A percentile compares a stretch with the other conserved stretches of the same genome.
phyloP scores from a whole-genome alignment of 768 basidiomycete species.

The Amanita molliuscula region DNA sequence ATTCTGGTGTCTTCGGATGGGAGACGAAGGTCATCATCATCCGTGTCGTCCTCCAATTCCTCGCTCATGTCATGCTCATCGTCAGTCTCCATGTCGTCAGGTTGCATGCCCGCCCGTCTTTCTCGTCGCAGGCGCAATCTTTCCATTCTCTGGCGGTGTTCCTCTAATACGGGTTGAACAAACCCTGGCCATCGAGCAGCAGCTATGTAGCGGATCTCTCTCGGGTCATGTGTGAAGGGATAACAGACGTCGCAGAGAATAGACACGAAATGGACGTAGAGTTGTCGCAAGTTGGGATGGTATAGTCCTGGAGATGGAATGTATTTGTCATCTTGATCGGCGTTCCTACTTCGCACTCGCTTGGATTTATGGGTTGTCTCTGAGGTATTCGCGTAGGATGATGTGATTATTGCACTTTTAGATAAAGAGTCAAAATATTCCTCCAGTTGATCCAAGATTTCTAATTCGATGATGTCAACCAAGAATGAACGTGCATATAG shows the following conservation, averaged over 20 bases:
- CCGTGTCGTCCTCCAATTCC: constrained; percentile 8
- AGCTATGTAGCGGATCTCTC: constrained; percentile 67
- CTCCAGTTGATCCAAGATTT: constrained; percentile 25
- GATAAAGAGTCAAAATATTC: constrained; percentile 19
- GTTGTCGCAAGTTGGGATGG: constrained; percentile 41
- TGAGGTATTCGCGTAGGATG: neutral
- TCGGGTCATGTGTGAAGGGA: constrained; percentile 53
- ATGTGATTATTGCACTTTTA: constrained; percentile 9
- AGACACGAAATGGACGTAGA: constrained; percentile 56
- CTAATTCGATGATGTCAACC: constrained; percentile 9
- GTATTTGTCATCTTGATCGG: neutral
- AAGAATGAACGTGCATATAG: neutral
- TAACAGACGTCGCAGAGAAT: constrained; percentile 51
- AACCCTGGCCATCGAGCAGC: constrained; percentile 79
- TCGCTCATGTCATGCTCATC: constrained; percentile 17
- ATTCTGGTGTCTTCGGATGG: constrained; percentile 54
- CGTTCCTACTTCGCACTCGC: neutral
- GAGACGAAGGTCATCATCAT: constrained; percentile 15
- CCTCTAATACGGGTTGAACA: constrained; percentile 54
- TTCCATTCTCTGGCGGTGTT: constrained; percentile 18
- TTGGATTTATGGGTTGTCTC: neutral
- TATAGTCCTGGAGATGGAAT: constrained; percentile 19
- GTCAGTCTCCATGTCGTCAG: constrained; percentile 12
- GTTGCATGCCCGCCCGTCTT: neutral
- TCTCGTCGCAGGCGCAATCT: constrained; percentile 1